phyloP scores from a whole-genome alignment of 805 yeast species.

The Suhomyces sp. region DNA sequence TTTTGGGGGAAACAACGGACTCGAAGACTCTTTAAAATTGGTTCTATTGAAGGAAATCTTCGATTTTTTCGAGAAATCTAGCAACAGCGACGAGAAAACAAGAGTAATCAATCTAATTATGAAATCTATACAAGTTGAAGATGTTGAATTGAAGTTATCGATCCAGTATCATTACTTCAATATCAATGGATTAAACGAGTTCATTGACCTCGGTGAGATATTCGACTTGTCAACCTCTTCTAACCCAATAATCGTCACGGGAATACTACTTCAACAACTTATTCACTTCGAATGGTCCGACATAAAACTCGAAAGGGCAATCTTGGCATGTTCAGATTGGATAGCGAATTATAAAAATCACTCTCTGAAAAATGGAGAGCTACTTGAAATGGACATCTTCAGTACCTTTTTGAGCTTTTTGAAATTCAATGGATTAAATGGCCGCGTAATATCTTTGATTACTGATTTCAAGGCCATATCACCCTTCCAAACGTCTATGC shows the following conservation, averaged over 20 bases:
- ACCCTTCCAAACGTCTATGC: too few species aligned
- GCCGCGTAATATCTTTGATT: slow-evolving; percentile 20
- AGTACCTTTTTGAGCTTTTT: slow-evolving; percentile 20
- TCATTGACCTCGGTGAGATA: neutral
- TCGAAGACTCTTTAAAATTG: slow-evolving; percentile 5
- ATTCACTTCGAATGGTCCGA: slow-evolving; percentile 24
- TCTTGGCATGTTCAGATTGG: slow-evolving; percentile 15
- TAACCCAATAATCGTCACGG: slow-evolving; percentile 8
- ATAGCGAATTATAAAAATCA: neutral
- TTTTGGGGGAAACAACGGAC: neutral
- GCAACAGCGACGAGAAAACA: slow-evolving; percentile 16
- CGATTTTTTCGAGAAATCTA: slow-evolving; percentile 15
- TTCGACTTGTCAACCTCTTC: neutral
- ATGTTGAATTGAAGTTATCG: slow-evolving; percentile 12
- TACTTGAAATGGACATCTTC: slow-evolving; percentile 32
- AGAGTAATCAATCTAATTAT: slow-evolving; percentile 17
- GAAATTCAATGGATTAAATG: slow-evolving; percentile 26
- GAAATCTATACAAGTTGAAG: slow-evolving; percentile 11
- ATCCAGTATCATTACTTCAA: slow-evolving; percentile 22
- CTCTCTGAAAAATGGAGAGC: too few species aligned
- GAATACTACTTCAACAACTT: slow-evolving; percentile 21
- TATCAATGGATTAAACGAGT: slow-evolving; percentile 15
- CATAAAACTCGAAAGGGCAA: neutral
- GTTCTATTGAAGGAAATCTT: slow-evolving; percentile 5
- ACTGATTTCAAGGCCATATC: slow-evolving; percentile 20